Conservation (phyloP, 2,329 filamentous ascomycete species). For the Grosmannia penicillata region DNA sequence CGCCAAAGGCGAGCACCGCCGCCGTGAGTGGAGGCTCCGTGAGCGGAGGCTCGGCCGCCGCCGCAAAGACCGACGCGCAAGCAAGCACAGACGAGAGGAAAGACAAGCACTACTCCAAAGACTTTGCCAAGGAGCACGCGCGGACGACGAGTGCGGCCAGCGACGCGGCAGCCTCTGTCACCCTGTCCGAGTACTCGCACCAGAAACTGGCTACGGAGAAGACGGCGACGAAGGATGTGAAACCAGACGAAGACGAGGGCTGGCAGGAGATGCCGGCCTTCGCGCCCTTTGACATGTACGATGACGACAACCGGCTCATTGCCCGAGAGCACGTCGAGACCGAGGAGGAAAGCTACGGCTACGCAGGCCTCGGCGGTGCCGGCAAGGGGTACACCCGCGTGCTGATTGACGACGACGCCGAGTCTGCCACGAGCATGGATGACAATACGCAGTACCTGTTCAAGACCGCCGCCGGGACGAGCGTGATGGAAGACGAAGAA, state of each 20-base stretch:
- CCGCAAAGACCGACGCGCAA: background rate
- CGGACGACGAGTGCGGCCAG: slow-evolving; percentile 25
- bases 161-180: slow-evolving; percentile 13
- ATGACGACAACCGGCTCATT: slow-evolving; percentile 79
- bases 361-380: slow-evolving; percentile 69
- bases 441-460: slow-evolving; percentile 96
- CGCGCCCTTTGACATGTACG: slow-evolving; percentile 86
- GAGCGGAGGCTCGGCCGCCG: too few species aligned
- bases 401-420: slow-evolving; percentile 85
- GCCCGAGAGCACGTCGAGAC: slow-evolving; percentile 66
- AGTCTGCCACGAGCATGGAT: slow-evolving; percentile 91
- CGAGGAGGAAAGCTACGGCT: slow-evolving; percentile 50
- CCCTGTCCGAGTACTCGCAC: slow-evolving; percentile 78
- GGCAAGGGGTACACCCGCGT: slow-evolving; percentile 93
- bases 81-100: background rate
- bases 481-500: slow-evolving; percentile 54
- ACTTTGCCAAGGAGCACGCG: slow-evolving; percentile 16
- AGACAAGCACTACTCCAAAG: slow-evolving; percentile 6
- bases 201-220: slow-evolving; percentile 54
- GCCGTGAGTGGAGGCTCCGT: too few species aligned
- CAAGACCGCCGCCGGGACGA: slow-evolving; percentile 41
- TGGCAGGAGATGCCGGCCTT: slow-evolving; percentile 96
- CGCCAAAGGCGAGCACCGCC: too few species aligned
- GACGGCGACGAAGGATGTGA: slow-evolving; percentile 36
- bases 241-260: slow-evolving; percentile 46